These are phyloP conservation scores for Macrolepiota albuminosa DNA, from an alignment of 768 basidiomycete genomes.

Conservation along the genomic window DNA sequence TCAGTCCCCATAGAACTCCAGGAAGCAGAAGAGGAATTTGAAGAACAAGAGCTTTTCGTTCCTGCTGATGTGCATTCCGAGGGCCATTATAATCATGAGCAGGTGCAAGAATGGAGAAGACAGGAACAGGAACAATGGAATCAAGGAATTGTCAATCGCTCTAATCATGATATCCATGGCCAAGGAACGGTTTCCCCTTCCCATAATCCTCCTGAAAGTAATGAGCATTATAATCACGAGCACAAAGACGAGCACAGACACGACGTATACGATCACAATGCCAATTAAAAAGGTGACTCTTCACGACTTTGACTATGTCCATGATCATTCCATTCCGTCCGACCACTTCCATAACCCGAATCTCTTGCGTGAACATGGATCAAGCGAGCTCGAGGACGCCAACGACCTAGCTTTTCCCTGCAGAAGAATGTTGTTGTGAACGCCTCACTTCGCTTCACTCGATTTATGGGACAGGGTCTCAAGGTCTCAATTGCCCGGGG, in stretches of 20 bases:
- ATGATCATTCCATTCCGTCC: not conserved
- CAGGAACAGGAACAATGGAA: conserved; percentile 29
- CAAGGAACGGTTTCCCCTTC: conserved; percentile 1
- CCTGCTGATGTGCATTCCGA: conserved; percentile 53
- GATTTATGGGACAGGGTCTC: conserved; percentile 4
- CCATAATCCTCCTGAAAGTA: not conserved
- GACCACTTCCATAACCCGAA: not conserved
- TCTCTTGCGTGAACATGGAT: not conserved
- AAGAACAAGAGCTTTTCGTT: conserved; percentile 66
- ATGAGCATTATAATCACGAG: not conserved
- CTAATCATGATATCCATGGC: conserved; percentile 8
- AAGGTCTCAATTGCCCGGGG: conserved; percentile 1
- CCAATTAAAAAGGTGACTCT: conserved; percentile 6
- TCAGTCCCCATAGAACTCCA: conserved; percentile 52
- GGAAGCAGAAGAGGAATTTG: conserved; percentile 45
- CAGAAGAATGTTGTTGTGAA: conserved; percentile 40
- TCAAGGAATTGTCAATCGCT: conserved; percentile 19
- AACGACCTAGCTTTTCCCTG: conserved; percentile 28
- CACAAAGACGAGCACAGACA: conserved; percentile 12
- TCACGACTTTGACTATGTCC: conserved; percentile 8
- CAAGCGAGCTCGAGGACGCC: conserved; percentile 24
- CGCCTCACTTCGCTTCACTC: conserved; percentile 17
- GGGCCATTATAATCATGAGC: conserved; percentile 20
- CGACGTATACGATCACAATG: not conserved
- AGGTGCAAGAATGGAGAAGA: conserved; percentile 25